Evolutionary conservation across 371 early-diverging fungal genomes (phyloP), one percentile per base, ranked within the genome.

Genomic region (Lichtheimia hyalospora): DNA sequence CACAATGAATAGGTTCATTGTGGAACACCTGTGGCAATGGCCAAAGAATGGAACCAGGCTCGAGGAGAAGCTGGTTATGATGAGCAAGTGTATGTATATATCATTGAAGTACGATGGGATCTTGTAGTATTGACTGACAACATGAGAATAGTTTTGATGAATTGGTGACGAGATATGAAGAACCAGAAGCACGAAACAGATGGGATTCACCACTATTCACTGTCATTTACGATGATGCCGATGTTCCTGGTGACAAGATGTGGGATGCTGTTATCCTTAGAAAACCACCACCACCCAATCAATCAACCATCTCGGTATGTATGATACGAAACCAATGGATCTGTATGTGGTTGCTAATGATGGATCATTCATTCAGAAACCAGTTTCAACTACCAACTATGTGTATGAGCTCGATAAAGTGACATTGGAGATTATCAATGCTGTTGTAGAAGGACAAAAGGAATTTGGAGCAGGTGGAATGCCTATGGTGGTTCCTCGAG

Each of bases 161-260:
- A 60, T 80, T 99, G 23, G 76, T 91, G 3, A 86, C 87, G 48
- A 78, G 99, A 48, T 97, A 92, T 59, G 99, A 99, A 78, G 98
- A 98, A 64, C 98, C 98, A n/a, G 88, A 90, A 51, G 84, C 87
- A 13, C 77, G 85, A 6, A 92, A 92, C 66, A 79, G 93, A 49
- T 99, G 99, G 99, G 99, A 99, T 70, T 83, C 92, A 5, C 99
- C 99, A 13, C 77, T 97, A 18, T 96, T 96, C 63, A 90, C 92
- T 0, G 71, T 95, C 6, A 76, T 93, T 25, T 89, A 89, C 55
- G 85, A 90, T 41, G 95, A 89, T 51, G 69, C 64, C 7, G 68
- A 71, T 58, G 60, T 82, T 14, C 90, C 91, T 12, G 73, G 74
- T 21, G 85, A 89, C 25, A 71, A 73, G 23, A 89, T 96, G 50